These are phyloP conservation scores for Teratosphaeria zuluensis DNA, from an alignment of 2,329 filamentous ascomycete species.

Conservation along the genomic window DNA sequence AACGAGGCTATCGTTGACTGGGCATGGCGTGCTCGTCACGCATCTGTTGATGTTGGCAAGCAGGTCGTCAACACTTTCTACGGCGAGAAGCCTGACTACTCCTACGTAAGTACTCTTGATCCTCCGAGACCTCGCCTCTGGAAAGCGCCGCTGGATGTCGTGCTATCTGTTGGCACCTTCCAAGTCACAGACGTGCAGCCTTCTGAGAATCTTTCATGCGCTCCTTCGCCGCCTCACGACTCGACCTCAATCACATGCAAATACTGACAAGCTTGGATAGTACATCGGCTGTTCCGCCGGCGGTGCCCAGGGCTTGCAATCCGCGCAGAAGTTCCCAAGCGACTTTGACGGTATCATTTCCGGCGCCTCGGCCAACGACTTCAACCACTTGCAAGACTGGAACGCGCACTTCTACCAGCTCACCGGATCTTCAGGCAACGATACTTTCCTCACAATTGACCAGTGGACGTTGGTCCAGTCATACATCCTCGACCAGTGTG, in stretches of 20 bases:
- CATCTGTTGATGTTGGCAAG: constrained; percentile 24
- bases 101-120: constrained; percentile 29
- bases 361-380: constrained; percentile 37
- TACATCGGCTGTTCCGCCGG: constrained; percentile 41
- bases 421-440: constrained; percentile 25
- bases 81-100: constrained; percentile 28
- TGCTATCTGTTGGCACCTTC: constrained; percentile 27
- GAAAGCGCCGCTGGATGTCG: constrained; percentile 12
- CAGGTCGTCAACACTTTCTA: constrained; percentile 29
- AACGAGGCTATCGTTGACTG: constrained; percentile 25
- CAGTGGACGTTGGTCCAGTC: constrained; percentile 35
- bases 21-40: constrained; percentile 25
- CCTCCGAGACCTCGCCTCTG: constrained; percentile 7
- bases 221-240: constrained; percentile 40
- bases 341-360: constrained; percentile 42
- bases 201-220: constrained; percentile 31
- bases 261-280: constrained; percentile 25
- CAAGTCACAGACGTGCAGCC: constrained; percentile 25
- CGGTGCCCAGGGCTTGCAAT: constrained; percentile 38
- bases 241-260: constrained; percentile 35
- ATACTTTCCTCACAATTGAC: constrained; percentile 30
- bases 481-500: constrained; percentile 41
- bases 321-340: constrained; percentile 34
- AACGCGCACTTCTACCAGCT: constrained; percentile 31
- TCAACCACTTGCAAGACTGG: constrained; percentile 36